A percentile compares a stretch with the other conserved stretches of the same genome.
Evolutionary conservation across 1,284 basidiomycete genomes (phyloP).

Genomic region (Sanguinoderma infundibulare): DNA sequence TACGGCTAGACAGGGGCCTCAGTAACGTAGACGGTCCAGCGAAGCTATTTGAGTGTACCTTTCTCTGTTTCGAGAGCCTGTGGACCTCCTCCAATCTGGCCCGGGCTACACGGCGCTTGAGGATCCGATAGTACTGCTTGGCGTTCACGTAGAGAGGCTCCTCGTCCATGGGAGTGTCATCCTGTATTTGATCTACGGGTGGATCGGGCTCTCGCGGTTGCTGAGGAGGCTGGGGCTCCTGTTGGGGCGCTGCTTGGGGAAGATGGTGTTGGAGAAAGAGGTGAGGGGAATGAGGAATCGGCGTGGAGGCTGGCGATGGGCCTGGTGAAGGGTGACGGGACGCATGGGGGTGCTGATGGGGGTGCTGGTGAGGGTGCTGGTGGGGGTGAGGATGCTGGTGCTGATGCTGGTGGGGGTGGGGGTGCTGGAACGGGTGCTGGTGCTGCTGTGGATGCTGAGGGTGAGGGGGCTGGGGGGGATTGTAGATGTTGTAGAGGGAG

Average conservation of each 20-base stretch:
- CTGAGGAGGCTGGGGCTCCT: conserved; percentile 20
- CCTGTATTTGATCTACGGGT: conserved; percentile 39
- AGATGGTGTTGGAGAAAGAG: conserved; percentile 34
- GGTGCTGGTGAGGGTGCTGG: conserved; percentile 21
- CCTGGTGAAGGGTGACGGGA: conserved; percentile 34
- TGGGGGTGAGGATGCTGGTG: conserved; percentile 24
- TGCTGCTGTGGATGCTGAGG: conserved; percentile 24
- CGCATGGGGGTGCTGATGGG: conserved; percentile 27
- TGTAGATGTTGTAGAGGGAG: conserved; percentile 28
- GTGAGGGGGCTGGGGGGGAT: conserved; percentile 35
- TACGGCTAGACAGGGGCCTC: conserved; percentile 72
- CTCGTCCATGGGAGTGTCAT: conserved; percentile 69
- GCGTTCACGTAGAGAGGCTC: conserved; percentile 97
- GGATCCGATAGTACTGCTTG: conserved; percentile 96
- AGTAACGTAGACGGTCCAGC: background rate
- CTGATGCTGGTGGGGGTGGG: conserved; percentile 13
- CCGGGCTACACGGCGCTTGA: conserved; percentile 88
- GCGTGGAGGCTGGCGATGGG: conserved; percentile 29
- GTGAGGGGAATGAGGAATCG: conserved; percentile 29
- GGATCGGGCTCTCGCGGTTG: conserved; percentile 33
- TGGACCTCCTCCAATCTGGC: conserved; percentile 92
- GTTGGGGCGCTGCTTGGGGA: conserved; percentile 19
- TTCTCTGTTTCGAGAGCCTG: conserved; percentile 87
- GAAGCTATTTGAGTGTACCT: conserved; percentile 54
- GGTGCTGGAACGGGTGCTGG: conserved; percentile 17